Evolutionary conservation across 306 rosid genomes (phyloP), one percentile per base, ranked within the genome.

Genomic region (Rosa persica): DNA sequence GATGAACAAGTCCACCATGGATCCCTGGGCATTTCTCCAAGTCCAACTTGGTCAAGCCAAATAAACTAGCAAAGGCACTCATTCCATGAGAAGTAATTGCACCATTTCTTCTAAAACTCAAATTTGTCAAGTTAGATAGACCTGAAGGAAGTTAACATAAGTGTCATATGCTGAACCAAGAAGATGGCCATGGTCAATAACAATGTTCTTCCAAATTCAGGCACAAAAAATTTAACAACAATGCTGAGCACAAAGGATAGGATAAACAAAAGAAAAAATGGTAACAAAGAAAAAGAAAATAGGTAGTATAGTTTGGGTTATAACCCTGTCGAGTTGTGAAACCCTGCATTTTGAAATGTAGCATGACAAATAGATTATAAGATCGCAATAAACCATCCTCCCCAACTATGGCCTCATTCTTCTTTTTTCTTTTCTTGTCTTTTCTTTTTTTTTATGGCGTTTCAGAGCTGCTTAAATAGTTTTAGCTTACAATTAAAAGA

Each of bases 1-100:
- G 89, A 87, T 91, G 87, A 84, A 88, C 79, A 73, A 92, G 95
- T 39, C 98, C 98, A 44, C 93, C 97, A 84, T 91, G 98, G 81
- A 95, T 89, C 80, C 85, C 86, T 76, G 97, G 96, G 79, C 98
- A 95, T 88, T 91, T 93, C 89, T 92, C 98, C 83, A 92, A 76
- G 85, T 95, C 98, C 96, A 95, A 87, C 88, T 90, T 87, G 85
- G 86, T 87, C 93, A 95, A 78, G 83, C 88, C 87, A 46, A 84
- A 87, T 74, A 92, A 87, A 78, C 88, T 75, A 70, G 92, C 81
- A 72, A 95, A 83, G 76, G 81, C 81, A 73, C 83, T 87, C 95
- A 95, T 92, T 75, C 98, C 98, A 81, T 88, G 84, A 77, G 97
- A 87, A 75, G 98, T 89, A 74, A 95, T 91, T 79, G 84, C 87